Evolutionary conservation across 495 filamentous ascomycete genomes (phyloP), one percentile per base, ranked within the genome.

Genomic region (Chlorociboria aeruginascens): DNA sequence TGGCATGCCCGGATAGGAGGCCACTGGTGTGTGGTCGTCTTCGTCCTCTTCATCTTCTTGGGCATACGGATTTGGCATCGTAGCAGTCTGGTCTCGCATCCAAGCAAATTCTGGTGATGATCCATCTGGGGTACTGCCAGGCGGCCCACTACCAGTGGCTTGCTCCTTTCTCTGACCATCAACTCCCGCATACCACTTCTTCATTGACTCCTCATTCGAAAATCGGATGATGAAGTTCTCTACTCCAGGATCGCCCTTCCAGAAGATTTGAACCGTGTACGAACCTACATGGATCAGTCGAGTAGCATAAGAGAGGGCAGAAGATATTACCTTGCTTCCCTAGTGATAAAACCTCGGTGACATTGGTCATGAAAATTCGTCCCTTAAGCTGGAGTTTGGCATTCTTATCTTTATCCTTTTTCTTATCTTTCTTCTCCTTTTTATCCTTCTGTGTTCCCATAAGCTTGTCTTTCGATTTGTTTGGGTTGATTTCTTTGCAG

Each of bases 281-380:
- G 85, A 86, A 38, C 86, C 88, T 92, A 14, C 36, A 50, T 30
- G 34, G 39, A 58, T 69, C 34, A 66, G 63, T 25, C 13, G 32
- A 25, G 30, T 6, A 17, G 17, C 20, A 3, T 33, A 11, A 3
- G 8, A 8, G 4, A 20, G 30, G 12, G 25, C 12, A 16, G 16
- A 14, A 8, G 38, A 28, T 52, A 66, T 57, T 80, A 95, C 89
- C 89, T 59, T 83, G 82, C 62, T 86, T 94, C 45, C 78, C 74
- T 31, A 89, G 68, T 13, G 83, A 86, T 4, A 95, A 69, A 20
- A 94, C 83, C 58, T 97, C 89, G 7, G 92, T 98, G 38, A 98
- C 90, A 60, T 98, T 98, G 46, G 90, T 89, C 90, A 98, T 96
- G 66, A 97, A 97, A 57, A 98, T 98, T 16, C 92, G 79, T 20